Conservation (phyloP, 1,139 yeast genomes). For the Candida sp. region DNA sequence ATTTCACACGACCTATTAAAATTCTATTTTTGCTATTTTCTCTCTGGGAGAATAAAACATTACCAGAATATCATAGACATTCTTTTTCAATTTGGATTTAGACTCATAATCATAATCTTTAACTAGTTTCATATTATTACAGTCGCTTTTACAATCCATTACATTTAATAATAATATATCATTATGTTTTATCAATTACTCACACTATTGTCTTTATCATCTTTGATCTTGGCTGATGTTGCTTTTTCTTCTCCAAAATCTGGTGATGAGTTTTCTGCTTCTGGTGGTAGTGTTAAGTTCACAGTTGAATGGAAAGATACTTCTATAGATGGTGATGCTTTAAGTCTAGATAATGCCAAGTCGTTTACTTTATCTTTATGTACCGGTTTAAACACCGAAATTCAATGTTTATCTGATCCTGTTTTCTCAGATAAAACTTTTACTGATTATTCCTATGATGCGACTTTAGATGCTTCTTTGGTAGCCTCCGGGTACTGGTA, state of each 20-base stretch:
- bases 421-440: constrained; percentile 21
- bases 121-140: too few species aligned
- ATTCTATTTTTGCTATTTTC: too few species aligned
- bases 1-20: too few species aligned
- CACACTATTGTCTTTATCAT: constrained; percentile 4
- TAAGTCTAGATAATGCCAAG: constrained; percentile 36
- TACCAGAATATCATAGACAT: too few species aligned
- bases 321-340: constrained; percentile 36
- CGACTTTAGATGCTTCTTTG: constrained; percentile 36
- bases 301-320: constrained; percentile 62
- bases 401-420: constrained; percentile 37
- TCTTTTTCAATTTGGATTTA: too few species aligned
- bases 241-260: constrained; percentile 47
- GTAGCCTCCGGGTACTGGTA: constrained; percentile 66
- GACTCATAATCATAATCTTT: too few species aligned
- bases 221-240: constrained; percentile 47
- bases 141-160: too few species aligned
- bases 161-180: too few species aligned
- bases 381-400: constrained; percentile 56
- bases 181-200: constrained; percentile 3
- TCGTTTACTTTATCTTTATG: constrained; percentile 57
- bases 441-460: constrained; percentile 28
- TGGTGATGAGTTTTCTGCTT: constrained; percentile 48
- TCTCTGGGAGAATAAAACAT: too few species aligned
- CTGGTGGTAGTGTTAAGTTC: constrained; percentile 46